These are phyloP conservation scores for Saccharomycodes ludwigii DNA, from an alignment of 805 yeast species.

Conservation along the genomic window DNA sequence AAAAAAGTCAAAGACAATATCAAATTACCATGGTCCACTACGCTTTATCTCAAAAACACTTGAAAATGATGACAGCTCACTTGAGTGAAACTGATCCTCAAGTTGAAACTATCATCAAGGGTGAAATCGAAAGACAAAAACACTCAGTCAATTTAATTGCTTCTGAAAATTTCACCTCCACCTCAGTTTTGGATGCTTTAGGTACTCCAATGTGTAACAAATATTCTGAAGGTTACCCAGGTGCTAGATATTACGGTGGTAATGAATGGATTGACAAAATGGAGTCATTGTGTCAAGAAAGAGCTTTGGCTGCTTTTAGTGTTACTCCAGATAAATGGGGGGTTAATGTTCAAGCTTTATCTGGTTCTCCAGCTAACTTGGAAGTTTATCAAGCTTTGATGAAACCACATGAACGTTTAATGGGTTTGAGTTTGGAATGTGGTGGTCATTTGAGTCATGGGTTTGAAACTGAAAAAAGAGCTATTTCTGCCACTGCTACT, in stretches of 20 bases:
- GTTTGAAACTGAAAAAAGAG: constrained; percentile 86
- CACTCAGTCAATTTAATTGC: constrained; percentile 92
- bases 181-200: constrained; percentile 88
- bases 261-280: constrained; percentile 93
- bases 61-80: constrained; percentile 49
- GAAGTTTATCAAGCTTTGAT: constrained; percentile 92
- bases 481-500: constrained; percentile 90
- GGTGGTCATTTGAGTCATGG: constrained; percentile 99
- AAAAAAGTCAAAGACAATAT: no score
- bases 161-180: constrained; percentile 93
- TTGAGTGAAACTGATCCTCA: constrained; percentile 62
- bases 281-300: constrained; percentile 82
- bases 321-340: constrained; percentile 86
- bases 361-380: constrained; percentile 97
- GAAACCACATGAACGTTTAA: constrained; percentile 91
- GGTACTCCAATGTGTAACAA: constrained; percentile 98
- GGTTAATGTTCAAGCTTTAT: constrained; percentile 90
- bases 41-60: constrained; percentile 58
- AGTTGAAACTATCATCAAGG: constrained; percentile 56
- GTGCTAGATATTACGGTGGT: constrained; percentile 98
- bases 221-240: constrained; percentile 98
- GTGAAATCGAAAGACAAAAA: constrained; percentile 84
- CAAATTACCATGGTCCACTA: constrained; percentile 30
- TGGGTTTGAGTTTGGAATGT: constrained; percentile 97
- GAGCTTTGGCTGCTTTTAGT: constrained; percentile 85